Base-by-base conservation (phyloP, 2,329 filamentous ascomycete genomes). In the Geosmithia putterillii region DNA sequence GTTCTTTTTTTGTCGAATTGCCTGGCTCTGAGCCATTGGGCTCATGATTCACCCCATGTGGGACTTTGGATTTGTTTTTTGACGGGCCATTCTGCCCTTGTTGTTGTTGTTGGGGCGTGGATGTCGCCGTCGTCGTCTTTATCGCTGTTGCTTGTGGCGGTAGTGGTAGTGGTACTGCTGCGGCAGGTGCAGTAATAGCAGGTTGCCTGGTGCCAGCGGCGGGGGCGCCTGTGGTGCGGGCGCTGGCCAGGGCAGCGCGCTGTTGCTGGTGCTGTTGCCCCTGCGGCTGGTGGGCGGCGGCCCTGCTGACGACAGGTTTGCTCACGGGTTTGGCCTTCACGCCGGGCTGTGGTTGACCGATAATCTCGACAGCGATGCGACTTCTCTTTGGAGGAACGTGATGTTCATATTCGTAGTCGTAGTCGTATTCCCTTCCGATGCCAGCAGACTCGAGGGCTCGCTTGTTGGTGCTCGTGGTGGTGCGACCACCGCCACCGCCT, bases 21-120 rank as follows among this genome's bases (percentile, higher is more conserved):
- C 57, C 61, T 32, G 73, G 69, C 53, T 79, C 73, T 51, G 80
- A 57, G 41, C 68, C 63, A 52, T 74, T 70, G 51, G 79, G 61
- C 59, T 81, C 76, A 55, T 79, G 74, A 54, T 69, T 73, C 48
- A 79, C 71, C 50, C 76, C 76, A 66, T 79, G 78, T 52, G 66
- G 69, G 42, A 74, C 71, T 58, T 79, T 80, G 50, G 71, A 66
- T 53, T 72, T 70, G 48, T 76, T 68, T 57, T 69, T 74, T 50
- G 68, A 71, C 43, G 64, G 48, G 48, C 50, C 28, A 32, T 54
- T 41, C 42, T 10, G 42, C 22, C 15, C 23, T 20, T 23, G 34
- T 37, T 20, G 36, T 25, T n/a, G 22, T n/a, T 20, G 20, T 21
- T 20, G 18, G 15, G 12, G 20, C 36, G 41, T 32, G 20, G 37